Conservation (phyloP, 1,284 basidiomycete species). For the Erythrobasidium hasegawianum region DNA sequence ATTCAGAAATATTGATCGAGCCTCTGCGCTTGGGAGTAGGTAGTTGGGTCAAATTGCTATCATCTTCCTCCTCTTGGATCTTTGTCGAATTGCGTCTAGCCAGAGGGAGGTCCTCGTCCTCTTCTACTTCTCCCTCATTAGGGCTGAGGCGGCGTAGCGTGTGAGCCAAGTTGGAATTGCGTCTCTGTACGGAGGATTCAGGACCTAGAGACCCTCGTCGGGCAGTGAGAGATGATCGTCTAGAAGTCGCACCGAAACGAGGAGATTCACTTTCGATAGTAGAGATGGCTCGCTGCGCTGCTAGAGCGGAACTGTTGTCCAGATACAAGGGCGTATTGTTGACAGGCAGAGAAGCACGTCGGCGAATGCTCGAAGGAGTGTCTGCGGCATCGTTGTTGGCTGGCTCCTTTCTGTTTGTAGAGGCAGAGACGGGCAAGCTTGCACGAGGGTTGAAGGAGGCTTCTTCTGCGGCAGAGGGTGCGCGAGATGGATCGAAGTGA, state of each 20-base stretch:
- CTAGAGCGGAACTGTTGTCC: background rate
- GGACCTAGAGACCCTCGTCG: conserved; percentile 15
- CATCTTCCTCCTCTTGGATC: conserved; percentile 5
- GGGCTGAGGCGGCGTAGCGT: conserved; percentile 2
- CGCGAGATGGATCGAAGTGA: conserved; percentile 24
- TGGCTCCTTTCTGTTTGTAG: background rate
- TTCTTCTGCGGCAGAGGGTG: background rate
- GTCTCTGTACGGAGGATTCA: conserved; percentile 8
- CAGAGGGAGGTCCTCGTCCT: conserved; percentile 15
- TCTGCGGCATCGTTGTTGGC: background rate
- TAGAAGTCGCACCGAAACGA: conserved; percentile 3
- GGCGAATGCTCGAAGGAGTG: background rate
- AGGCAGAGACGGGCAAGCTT: background rate
- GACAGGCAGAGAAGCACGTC: conserved; percentile 20
- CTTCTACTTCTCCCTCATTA: background rate
- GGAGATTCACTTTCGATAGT: background rate
- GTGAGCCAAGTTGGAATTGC: conserved; percentile 26
- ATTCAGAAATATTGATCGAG: background rate
- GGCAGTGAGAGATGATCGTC: conserved; percentile 16
- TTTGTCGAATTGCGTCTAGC: conserved; percentile 6
- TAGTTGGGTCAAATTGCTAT: background rate
- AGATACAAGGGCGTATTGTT: background rate
- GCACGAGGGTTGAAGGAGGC: background rate
- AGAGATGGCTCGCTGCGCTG: background rate
- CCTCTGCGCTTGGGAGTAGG: conserved; percentile 10